Conservation (phyloP, 2,329 filamentous ascomycete species). For the Furcasterigmium sp. region DNA sequence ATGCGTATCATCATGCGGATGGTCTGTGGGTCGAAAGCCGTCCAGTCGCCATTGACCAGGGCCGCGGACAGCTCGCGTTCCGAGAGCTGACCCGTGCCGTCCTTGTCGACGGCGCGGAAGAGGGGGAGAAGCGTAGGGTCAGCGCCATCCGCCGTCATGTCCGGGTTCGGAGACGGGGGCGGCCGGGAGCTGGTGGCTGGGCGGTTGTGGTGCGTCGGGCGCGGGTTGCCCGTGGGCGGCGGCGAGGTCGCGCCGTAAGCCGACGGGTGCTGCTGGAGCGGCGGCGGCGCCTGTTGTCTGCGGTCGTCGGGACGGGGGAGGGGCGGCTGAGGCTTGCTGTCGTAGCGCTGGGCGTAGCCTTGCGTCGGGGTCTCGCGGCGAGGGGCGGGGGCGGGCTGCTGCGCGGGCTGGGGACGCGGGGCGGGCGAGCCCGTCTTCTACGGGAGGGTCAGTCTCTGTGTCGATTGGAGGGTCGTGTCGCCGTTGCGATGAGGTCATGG, state of each 20-base stretch:
- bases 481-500: slow-evolving; percentile 6
- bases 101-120: slow-evolving; percentile 87
- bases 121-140: slow-evolving; percentile 76
- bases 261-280: slow-evolving; percentile 12
- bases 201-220: slow-evolving; percentile 38
- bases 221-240: slow-evolving; percentile 39
- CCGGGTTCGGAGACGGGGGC: slow-evolving; percentile 58
- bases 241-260: slow-evolving; percentile 44
- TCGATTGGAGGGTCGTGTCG: slow-evolving; percentile 1
- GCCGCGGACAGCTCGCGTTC: slow-evolving; percentile 84
- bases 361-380: slow-evolving; percentile 1
- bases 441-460: slow-evolving; percentile 6
- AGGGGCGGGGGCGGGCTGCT: slow-evolving; percentile 3
- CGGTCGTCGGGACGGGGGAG: slow-evolving; percentile 28
- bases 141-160: slow-evolving; percentile 38
- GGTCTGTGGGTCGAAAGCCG: slow-evolving; percentile 86
- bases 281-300: slow-evolving; percentile 12
- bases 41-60: slow-evolving; percentile 94
- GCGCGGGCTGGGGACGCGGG: slow-evolving; percentile 6
- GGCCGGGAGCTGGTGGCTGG: slow-evolving; percentile 55
- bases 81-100: slow-evolving; percentile 70
- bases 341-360: slow-evolving; percentile 33
- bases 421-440: slow-evolving; percentile 14
- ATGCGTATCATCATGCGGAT: slow-evolving; percentile 99
- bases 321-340: slow-evolving; percentile 39